Conservation (phyloP, 345 rosid genomes). For the Eucalyptus pauciflora region DNA sequence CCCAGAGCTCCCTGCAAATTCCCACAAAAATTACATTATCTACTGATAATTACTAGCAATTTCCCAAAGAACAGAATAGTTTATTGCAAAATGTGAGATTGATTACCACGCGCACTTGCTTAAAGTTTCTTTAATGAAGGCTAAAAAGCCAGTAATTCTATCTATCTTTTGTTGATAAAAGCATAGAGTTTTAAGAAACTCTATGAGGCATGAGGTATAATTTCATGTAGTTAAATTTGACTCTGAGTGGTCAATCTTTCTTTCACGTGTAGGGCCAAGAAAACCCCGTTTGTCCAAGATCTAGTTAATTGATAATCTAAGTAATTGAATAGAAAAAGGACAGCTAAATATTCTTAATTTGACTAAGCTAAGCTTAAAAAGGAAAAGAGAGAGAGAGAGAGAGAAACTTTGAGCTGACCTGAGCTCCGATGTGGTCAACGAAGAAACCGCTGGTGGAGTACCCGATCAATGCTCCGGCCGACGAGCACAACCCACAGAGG, state of each 20-base stretch:
- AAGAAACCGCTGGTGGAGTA: conserved; percentile 63
- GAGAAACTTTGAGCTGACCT: conserved; percentile 14
- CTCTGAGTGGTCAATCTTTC: not conserved
- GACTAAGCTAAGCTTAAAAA: not conserved
- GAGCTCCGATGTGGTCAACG: conserved; percentile 64
- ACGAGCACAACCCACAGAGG: conserved; percentile 70
- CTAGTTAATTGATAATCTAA: not conserved
- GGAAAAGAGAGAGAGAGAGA: not conserved
- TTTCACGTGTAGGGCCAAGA: not conserved
- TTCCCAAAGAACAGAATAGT: not conserved
- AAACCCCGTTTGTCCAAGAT: not conserved
- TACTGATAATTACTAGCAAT: not conserved
- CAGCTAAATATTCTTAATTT: not conserved
- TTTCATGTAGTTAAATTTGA: not conserved
- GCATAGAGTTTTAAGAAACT: not conserved
- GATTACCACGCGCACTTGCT: not conserved
- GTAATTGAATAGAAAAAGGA: not conserved
- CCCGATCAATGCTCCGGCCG: conserved; percentile 69
- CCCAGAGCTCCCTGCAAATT: conserved; percentile 47
- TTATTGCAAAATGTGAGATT: not conserved
- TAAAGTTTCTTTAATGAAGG: not conserved
- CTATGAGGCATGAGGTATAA: not conserved
- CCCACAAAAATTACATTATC: not conserved
- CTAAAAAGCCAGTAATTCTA: not conserved
- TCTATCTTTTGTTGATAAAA: too few relatives aligned